phyloP scores from a whole-genome alignment of 192 early-diverging fungal genomes.

The Entrophospora sp. region DNA sequence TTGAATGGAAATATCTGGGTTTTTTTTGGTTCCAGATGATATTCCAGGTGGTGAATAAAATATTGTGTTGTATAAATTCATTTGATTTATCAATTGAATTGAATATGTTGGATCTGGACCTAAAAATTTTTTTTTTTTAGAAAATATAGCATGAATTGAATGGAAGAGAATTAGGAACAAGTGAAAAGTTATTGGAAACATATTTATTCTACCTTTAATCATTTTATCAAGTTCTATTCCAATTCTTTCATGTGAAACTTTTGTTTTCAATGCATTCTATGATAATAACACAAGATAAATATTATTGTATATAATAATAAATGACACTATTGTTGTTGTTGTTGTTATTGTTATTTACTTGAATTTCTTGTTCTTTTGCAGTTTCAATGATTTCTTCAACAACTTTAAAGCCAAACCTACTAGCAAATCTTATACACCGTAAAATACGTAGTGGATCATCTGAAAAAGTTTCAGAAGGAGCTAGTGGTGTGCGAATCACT shows the following conservation, averaged over 20 bases:
- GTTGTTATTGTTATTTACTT: too few species aligned
- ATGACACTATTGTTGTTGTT: too few species aligned
- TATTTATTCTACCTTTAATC: conserved; percentile 46
- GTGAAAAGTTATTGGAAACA: neutral
- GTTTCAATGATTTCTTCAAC: conserved; percentile 57
- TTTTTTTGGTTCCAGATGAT: conserved; percentile 14
- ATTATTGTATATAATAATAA: too few species aligned
- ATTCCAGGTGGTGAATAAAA: conserved; percentile 33
- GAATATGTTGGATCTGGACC: conserved; percentile 25
- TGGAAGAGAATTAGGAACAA: neutral
- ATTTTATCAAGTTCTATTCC: conserved; percentile 93
- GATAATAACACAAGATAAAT: too few species aligned
- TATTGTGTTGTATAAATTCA: conserved; percentile 37
- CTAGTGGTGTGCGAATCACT: conserved; percentile 83
- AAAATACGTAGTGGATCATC: conserved; percentile 95
- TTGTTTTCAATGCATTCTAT: conserved; percentile 56
- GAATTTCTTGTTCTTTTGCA: conserved; percentile 44
- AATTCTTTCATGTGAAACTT: conserved; percentile 88
- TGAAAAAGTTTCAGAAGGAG: conserved; percentile 77
- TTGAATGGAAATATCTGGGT: conserved; percentile 29
- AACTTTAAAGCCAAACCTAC: conserved; percentile 74
- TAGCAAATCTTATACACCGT: conserved; percentile 91
- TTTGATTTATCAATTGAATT: conserved; percentile 29
- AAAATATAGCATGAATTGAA: neutral
- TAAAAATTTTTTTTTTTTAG: too few species aligned